Evolutionary conservation across 371 early-diverging fungal genomes (phyloP), one percentile per base, ranked within the genome.

Genomic region (Smittium culicis): DNA sequence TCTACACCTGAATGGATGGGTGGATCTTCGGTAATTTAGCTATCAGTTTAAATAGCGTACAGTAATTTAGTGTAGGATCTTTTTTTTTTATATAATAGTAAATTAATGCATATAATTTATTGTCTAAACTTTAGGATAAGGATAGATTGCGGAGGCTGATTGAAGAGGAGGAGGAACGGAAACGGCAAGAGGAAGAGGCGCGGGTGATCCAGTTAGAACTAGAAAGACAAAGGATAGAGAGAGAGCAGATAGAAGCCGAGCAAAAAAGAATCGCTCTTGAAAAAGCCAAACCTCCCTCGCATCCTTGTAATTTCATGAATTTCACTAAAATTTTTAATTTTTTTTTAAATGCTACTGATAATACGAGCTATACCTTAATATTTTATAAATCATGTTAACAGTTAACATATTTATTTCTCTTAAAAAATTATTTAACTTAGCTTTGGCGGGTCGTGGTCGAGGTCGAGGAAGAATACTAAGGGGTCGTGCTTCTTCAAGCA

Each of bases 1-100:
- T 64, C 73, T 14, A 71, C 67, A 56, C 66, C 62, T 11, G 75
- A 72, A 25, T 76, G 76, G 76, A 70, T 71, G 3, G 76, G 76
- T 16, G 69, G 76, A 29, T 55, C 62, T 14, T 69, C 67, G 66
- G 75, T 73, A 56, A 61, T 62, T 14, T 45, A 14, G 45, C 8
- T 45, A 45, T 20, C 20, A 14, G 45, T 45, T 8, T 14, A 45
- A 16, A 68, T 65, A 25, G 69, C 65, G 69, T 63, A 70, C 2
- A 57, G 55, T 27, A 70, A 64, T 58, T 67, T 74, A 55, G 57
- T 65, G 20, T 20, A 45, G n/a, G n/a, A n/a, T n/a, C n/a, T n/a
- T n/a, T n/a, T n/a, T n/a, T n/a, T n/a, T n/a, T n/a, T n/a, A n/a
- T n/a, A n/a, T n/a, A n/a, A n/a, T n/a, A n/a, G n/a, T n/a, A n/a